These are phyloP conservation scores for Aspergillus sp. DNA, from an alignment of 2,329 filamentous ascomycete genomes.

Conservation along the genomic window DNA sequence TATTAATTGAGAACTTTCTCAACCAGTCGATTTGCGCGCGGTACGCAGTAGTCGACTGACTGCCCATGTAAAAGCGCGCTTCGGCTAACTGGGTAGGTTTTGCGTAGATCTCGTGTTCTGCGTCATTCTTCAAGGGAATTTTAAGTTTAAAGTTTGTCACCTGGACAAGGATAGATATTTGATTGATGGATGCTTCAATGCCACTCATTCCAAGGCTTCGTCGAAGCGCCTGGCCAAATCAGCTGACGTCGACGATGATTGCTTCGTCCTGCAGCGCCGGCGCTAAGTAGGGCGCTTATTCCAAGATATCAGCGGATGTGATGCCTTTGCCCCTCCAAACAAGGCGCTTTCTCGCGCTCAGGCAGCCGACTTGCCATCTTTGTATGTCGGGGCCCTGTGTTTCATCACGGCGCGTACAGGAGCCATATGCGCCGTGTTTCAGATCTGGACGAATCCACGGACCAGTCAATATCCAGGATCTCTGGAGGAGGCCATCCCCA, in stretches of 20 bases:
- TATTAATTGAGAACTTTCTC: neutral
- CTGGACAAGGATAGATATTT: neutral
- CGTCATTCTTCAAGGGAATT: neutral
- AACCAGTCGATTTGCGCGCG: neutral
- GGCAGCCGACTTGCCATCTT: neutral
- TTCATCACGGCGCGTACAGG: constrained; percentile 32
- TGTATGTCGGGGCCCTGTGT: constrained; percentile 17
- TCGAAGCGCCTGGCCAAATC: constrained; percentile 12
- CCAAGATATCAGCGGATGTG: neutral
- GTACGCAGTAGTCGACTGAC: neutral
- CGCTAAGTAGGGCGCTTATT: constrained; percentile 27
- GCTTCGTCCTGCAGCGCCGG: constrained; percentile 14
- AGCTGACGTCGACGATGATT: constrained; percentile 20
- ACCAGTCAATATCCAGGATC: constrained; percentile 16
- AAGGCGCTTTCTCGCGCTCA: constrained; percentile 11
- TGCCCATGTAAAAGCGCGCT: neutral
- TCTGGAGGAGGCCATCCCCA: constrained; percentile 12
- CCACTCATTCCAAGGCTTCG: neutral
- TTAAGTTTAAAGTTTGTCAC: neutral
- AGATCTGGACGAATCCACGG: constrained; percentile 13
- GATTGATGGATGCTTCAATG: neutral
- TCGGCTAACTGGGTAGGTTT: neutral
- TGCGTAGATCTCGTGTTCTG: neutral
- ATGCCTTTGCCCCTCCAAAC: constrained; percentile 12
- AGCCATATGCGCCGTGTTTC: constrained; percentile 25